Conservation (phyloP, 2,329 filamentous ascomycete genomes). For the Fusarium sp. region DNA sequence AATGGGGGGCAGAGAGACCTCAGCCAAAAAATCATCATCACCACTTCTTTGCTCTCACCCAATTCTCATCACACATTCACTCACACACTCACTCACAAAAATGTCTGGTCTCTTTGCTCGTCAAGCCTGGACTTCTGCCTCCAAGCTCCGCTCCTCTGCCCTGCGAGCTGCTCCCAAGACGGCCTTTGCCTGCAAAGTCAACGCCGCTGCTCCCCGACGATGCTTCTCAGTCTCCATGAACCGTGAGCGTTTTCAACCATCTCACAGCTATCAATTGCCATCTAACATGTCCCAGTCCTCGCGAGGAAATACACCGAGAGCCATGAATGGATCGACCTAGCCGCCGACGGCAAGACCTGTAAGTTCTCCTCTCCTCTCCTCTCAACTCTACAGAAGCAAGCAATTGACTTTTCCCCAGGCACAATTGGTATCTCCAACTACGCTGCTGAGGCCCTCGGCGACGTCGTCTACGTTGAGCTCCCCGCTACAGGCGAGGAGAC, state of each 20-base stretch:
- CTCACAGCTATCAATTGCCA: not conserved
- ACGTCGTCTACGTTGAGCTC: slow-evolving; percentile 92
- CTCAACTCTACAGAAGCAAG: not conserved
- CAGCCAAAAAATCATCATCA: slow-evolving; percentile 6
- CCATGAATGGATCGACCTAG: slow-evolving; percentile 92
- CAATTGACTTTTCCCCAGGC: slow-evolving; percentile 57
- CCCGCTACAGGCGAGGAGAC: slow-evolving; percentile 74
- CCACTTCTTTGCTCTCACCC: not conserved
- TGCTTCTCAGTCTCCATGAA: slow-evolving; percentile 43
- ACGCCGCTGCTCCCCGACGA: slow-evolving; percentile 34
- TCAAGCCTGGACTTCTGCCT: slow-evolving; percentile 41
- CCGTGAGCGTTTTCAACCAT: slow-evolving; percentile 18
- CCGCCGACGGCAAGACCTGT: slow-evolving; percentile 67
- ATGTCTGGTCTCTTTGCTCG: slow-evolving; percentile 44
- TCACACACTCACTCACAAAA: slow-evolving; percentile 12
- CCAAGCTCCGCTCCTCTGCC: slow-evolving; percentile 39
- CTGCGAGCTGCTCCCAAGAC: slow-evolving; percentile 34
- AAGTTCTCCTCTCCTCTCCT: not conserved
- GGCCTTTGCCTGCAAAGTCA: slow-evolving; percentile 30
- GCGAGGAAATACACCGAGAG: slow-evolving; percentile 77
- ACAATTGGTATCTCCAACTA: slow-evolving; percentile 82
- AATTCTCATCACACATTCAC: slow-evolving; percentile 1
- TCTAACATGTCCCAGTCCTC: slow-evolving; percentile 25
- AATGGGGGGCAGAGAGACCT: not conserved
- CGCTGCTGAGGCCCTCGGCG: slow-evolving; percentile 84